Base-by-base conservation (phyloP, 139 green algal species). In the Chlamydomonas sphaeroides region DNA sequence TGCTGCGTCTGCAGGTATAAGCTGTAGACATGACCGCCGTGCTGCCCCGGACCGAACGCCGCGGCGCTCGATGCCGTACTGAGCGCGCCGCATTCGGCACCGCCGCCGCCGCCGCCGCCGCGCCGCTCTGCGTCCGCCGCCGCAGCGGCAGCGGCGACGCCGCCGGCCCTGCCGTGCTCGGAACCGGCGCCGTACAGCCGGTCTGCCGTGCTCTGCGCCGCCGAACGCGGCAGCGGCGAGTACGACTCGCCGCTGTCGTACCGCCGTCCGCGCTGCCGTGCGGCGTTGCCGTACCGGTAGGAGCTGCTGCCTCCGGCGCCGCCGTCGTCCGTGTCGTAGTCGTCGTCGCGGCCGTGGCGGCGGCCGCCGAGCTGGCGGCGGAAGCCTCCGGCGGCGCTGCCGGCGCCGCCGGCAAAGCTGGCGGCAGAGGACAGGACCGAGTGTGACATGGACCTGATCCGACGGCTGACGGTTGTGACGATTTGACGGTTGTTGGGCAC, bases 401-500 rank as follows among this genome's bases (percentile, higher is more conserved):
- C n/a, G n/a, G n/a, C n/a, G n/a, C n/a, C n/a, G n/a, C n/a, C n/a
- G n/a, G n/a, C n/a, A n/a, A n/a, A n/a, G n/a, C n/a, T n/a, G 14
- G 72, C 35, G 49, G 49, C 10, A 18, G 56, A 30, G n/a, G 74
- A 80, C n/a, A 66, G 59, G 1, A 66, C n/a, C 8, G 6, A 21
- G 18, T 6, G 20, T 30, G 35, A 38, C 62, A 83, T 74, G 76
- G 62, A 65, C 11, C 62, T 33, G 57, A 83, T 53, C 39, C 63
- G 76, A 63, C 76, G 76, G 48, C 76, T 23, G 32, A 83, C 69
- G 8, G 33, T n/a, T 33, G 25, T 25, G 42, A 96, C 53, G 36
- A 95, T 51, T 28, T 94, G 88, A 3, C 74, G 61, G 78, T 93
- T 96, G 84, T 63, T 89, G 48, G 93, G 93, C 28, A 89, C 63